phyloP scores from a whole-genome alignment of 208 protist genomes.

The Wallacemonas sp. region DNA sequence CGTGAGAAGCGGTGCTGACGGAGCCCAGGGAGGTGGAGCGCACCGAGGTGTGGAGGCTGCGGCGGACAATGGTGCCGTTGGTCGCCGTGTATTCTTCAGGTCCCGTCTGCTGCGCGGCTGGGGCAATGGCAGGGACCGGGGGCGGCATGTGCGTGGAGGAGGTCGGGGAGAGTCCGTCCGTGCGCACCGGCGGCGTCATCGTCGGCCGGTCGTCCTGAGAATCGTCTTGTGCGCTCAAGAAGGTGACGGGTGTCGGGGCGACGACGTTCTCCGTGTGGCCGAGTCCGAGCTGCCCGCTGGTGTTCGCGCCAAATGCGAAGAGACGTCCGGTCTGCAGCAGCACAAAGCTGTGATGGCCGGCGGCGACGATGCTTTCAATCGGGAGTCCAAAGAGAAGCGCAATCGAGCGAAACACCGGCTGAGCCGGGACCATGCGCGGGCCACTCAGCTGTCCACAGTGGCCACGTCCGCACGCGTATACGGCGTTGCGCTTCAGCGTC shows the following conservation, averaged over 20 bases:
- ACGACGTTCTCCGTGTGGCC: constrained; percentile 52
- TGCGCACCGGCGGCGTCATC: not conserved
- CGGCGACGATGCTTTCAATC: constrained; percentile 53
- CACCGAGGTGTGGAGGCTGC: not conserved
- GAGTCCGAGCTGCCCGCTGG: constrained; percentile 75
- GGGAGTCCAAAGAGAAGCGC: constrained; percentile 76
- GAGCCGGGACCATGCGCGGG: constrained; percentile 38
- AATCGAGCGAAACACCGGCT: constrained; percentile 73
- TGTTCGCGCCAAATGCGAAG: constrained; percentile 83
- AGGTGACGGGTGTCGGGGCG: constrained; percentile 39
- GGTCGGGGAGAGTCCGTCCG: not conserved
- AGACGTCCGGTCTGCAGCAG: constrained; percentile 72
- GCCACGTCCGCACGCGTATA: constrained; percentile 80
- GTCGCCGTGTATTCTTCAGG: not conserved
- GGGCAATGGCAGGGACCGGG: not conserved
- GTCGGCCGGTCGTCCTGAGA: not conserved
- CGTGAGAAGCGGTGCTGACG: not conserved
- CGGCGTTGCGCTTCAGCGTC: constrained; percentile 45
- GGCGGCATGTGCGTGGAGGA: not conserved
- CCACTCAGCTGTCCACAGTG: constrained; percentile 68
- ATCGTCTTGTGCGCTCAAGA: constrained; percentile 4
- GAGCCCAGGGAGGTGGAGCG: not conserved
- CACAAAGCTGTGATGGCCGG: constrained; percentile 80
- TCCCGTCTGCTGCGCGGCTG: not conserved
- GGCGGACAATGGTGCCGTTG: not conserved